Conservation (phyloP, 768 basidiomycete species). For the Cystobasidium onofrii region DNA sequence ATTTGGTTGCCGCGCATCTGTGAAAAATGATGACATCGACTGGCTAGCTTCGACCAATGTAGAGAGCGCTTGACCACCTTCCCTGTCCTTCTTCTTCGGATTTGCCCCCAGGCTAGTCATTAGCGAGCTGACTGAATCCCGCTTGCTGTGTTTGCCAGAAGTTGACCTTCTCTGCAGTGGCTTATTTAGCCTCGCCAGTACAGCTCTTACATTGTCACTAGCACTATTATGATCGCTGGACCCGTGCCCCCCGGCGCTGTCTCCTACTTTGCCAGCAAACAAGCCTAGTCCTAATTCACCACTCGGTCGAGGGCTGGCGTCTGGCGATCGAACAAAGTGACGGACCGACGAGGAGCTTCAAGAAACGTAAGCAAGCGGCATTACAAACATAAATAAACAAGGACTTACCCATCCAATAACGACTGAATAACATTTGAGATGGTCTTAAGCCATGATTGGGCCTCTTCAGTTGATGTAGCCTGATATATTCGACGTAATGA, state of each 20-base stretch:
- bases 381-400: not conserved
- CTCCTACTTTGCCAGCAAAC: not conserved
- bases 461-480: slow-evolving; percentile 33
- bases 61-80: not conserved
- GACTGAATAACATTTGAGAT: slow-evolving; percentile 37
- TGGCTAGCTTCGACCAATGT: slow-evolving; percentile 26
- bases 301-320: not conserved
- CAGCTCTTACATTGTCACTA: slow-evolving; percentile 9
- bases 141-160: slow-evolving; percentile 24
- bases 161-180: slow-evolving; percentile 21
- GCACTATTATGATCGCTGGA: not conserved
- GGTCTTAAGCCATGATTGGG: slow-evolving; percentile 33
- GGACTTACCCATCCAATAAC: slow-evolving; percentile 36
- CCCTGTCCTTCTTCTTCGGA: not conserved
- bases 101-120: slow-evolving; percentile 5
- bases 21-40: slow-evolving; percentile 18
- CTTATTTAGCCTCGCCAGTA: slow-evolving; percentile 25
- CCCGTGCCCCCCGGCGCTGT: not conserved
- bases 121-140: slow-evolving; percentile 6
- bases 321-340: slow-evolving; percentile 28
- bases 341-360: slow-evolving; percentile 38
- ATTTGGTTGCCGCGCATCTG: not conserved
- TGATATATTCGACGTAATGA: slow-evolving; percentile 35
- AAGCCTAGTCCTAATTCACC: not conserved
- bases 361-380: not conserved